Evolutionary conservation across 495 filamentous ascomycete species (phyloP).

Genomic region (Sabuloglossum arenarium): DNA sequence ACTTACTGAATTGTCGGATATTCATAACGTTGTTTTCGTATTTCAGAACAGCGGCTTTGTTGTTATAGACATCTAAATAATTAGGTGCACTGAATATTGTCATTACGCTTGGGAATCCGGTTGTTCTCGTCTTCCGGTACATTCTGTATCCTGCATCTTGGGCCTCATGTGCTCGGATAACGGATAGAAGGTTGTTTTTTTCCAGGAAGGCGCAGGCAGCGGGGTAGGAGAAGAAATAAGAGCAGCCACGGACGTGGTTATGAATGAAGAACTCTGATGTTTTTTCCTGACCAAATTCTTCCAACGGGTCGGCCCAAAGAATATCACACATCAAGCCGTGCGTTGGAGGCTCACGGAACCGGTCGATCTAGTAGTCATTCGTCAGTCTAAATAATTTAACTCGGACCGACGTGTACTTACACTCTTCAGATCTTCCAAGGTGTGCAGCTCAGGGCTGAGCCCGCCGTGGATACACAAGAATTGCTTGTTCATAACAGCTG

Average conservation of each 20-base stretch:
- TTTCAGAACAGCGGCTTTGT: constrained; percentile 95
- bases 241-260: constrained; percentile 95
- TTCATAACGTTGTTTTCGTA: constrained; percentile 99
- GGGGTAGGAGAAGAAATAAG: constrained; percentile 97
- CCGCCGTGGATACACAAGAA: constrained; percentile 97
- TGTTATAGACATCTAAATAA: constrained; percentile 99
- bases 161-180: constrained; percentile 97
- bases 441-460: constrained; percentile 86
- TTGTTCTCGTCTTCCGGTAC: constrained; percentile 96
- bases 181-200: constrained; percentile 93
- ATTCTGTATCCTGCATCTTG: constrained; percentile 98
- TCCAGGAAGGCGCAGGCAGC: constrained; percentile 96
- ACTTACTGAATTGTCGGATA: constrained; percentile 77
- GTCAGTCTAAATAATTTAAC: constrained; percentile 5
- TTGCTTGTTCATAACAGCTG: constrained; percentile 99
- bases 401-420: constrained; percentile 25
- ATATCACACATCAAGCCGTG: constrained; percentile 98
- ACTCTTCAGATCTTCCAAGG: constrained; percentile 76
- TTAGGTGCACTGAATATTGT: constrained; percentile 99
- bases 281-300: constrained; percentile 98
- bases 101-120: constrained; percentile 98
- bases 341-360: constrained; percentile 91
- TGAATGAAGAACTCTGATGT: constrained; percentile 92
- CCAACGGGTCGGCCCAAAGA: constrained; percentile 95
- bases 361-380: constrained; percentile 50